These are phyloP conservation scores for Pseudogymnoascus sp. DNA, from an alignment of 2,329 filamentous ascomycete species.

Conservation along the genomic window DNA sequence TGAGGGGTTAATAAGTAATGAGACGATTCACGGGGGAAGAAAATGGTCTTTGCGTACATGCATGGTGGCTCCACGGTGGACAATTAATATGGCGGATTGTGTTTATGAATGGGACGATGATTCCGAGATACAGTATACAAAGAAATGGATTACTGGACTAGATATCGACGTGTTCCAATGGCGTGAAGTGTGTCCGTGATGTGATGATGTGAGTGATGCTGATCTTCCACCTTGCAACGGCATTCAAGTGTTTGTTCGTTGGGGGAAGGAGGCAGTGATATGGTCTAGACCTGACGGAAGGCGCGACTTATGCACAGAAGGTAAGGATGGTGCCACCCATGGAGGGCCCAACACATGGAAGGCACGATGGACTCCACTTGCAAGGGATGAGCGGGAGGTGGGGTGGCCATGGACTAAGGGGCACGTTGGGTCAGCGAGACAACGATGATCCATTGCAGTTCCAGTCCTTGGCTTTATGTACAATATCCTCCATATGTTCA, in stretches of 20 bases:
- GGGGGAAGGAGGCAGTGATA: not conserved
- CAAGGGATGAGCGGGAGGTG: not conserved
- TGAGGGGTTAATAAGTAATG: slow-evolving; percentile 2
- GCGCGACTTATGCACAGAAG: not conserved
- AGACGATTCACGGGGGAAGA: not conserved
- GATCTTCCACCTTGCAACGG: not conserved
- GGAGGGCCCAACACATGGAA: not conserved
- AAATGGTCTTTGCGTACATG: not conserved
- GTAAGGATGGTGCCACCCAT: not conserved
- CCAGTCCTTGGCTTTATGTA: not conserved
- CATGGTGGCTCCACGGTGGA: not conserved
- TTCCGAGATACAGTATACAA: not conserved
- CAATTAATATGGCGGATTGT: not conserved
- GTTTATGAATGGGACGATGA: not conserved
- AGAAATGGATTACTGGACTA: slow-evolving; percentile 2
- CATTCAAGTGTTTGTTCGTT: not conserved
- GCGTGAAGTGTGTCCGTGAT: not conserved
- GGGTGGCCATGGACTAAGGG: not conserved
- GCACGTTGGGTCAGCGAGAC: not conserved
- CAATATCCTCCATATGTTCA: not conserved
- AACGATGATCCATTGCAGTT: not conserved
- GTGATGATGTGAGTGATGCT: not conserved
- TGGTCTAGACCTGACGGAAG: not conserved
- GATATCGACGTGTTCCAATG: not conserved
- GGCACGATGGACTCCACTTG: not conserved